A percentile compares a stretch with the other conserved stretches of the same genome.
phyloP scores from a whole-genome alignment of 2,329 filamentous ascomycete species.

The Trichophyton rubrum region DNA sequence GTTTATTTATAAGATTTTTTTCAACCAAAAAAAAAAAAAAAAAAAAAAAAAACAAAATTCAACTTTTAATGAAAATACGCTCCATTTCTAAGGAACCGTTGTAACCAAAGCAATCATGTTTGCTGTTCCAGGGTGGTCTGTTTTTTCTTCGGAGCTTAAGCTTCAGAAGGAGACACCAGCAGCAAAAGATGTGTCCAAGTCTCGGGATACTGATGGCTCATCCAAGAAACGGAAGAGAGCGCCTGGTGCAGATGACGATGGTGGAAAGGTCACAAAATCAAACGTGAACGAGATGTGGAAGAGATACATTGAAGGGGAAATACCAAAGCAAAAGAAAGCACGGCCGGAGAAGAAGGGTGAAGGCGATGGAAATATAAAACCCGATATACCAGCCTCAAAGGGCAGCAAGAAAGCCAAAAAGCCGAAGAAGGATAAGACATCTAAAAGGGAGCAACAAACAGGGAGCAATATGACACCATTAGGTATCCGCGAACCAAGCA shows the following conservation, averaged over 20 bases:
- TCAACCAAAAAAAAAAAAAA: background rate
- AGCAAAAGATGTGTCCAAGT: slow-evolving; percentile 50
- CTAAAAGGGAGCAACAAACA: slow-evolving; percentile 3
- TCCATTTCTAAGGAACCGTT: background rate
- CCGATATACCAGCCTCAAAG: background rate
- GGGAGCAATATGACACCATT: slow-evolving; percentile 1
- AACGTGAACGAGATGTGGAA: slow-evolving; percentile 73
- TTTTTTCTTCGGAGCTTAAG: slow-evolving; percentile 60
- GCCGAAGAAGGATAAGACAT: slow-evolving; percentile 20
- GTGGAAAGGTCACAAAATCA: slow-evolving; percentile 44
- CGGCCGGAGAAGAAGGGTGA: slow-evolving; percentile 21
- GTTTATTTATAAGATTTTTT: background rate
- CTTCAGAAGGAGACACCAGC: slow-evolving; percentile 49
- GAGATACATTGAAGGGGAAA: slow-evolving; percentile 60
- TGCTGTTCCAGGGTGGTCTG: slow-evolving; percentile 82
- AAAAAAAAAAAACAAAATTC: too few relatives aligned
- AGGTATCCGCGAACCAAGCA: background rate
- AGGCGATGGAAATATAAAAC: slow-evolving; percentile 15
- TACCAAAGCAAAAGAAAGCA: slow-evolving; percentile 25
- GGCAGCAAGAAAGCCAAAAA: slow-evolving; percentile 19
- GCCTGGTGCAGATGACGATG: slow-evolving; percentile 22
- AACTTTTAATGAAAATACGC: background rate
- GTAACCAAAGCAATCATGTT: slow-evolving; percentile 47
- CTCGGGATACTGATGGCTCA: slow-evolving; percentile 18
- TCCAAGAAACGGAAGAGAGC: slow-evolving; percentile 39